Percentiles rank a stretch among this genome's conserved stretches.
These are phyloP conservation scores for Penicillium decumbens DNA, from an alignment of 2,329 filamentous ascomycete species.

Conservation along the genomic window DNA sequence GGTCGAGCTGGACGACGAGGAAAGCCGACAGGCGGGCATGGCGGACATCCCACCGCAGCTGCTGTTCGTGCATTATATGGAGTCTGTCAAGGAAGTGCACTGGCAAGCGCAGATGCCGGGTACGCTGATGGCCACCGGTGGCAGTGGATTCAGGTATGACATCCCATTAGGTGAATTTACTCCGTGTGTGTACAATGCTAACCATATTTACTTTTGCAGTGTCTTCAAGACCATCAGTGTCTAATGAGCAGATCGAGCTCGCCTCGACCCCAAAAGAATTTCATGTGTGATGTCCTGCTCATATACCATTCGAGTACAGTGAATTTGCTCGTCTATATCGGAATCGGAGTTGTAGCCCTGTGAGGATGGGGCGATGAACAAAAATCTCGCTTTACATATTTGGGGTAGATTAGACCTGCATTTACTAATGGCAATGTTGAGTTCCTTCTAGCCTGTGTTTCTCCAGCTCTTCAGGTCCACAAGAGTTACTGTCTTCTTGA, in stretches of 20 bases:
- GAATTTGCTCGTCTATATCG: conserved; percentile 17
- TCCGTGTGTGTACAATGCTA: conserved; percentile 13
- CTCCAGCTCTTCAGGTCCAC: background rate
- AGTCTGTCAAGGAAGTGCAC: conserved; percentile 90
- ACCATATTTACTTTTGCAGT: conserved; percentile 39
- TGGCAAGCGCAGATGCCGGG: conserved; percentile 97
- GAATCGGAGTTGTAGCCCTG: conserved; percentile 17
- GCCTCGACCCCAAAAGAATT: conserved; percentile 12
- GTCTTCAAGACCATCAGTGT: conserved; percentile 81
- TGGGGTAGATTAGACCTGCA: conserved; percentile 11
- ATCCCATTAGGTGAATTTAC: background rate
- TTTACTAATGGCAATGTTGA: conserved; percentile 1
- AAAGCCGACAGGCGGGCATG: conserved; percentile 81
- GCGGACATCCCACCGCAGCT: conserved; percentile 90
- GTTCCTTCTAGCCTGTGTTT: background rate
- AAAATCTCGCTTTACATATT: conserved; percentile 6
- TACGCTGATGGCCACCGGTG: conserved; percentile 80
- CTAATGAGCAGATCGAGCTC: conserved; percentile 37
- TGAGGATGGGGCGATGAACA: conserved; percentile 15
- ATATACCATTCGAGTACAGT: conserved; percentile 25
- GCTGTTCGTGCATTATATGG: conserved; percentile 94
- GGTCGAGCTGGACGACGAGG: conserved; percentile 94
- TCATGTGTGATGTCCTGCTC: conserved; percentile 27
- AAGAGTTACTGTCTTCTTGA: too few species aligned
- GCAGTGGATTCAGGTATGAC: conserved; percentile 68